Evolutionary conservation across 2,329 filamentous ascomycete genomes (phyloP).

Genomic region (Zarea fungicola): DNA sequence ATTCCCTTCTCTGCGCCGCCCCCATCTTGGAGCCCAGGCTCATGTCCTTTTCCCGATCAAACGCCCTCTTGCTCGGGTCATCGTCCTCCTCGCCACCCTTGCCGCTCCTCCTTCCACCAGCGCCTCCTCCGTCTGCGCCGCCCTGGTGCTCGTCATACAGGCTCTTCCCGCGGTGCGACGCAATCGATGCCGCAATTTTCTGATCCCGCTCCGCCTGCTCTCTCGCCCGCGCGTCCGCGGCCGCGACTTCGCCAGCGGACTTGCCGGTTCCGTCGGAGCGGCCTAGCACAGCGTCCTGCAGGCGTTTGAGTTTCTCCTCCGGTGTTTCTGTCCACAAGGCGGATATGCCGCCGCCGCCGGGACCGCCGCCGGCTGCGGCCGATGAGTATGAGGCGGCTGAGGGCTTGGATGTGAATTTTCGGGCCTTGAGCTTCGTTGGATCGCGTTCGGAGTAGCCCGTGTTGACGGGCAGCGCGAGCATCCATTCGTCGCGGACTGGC

Average conservation of each 20-base stretch:
- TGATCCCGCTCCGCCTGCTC: conserved; percentile 53
- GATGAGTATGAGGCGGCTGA: too few relatives aligned
- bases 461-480: conserved; percentile 64
- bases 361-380: conserved; percentile 24
- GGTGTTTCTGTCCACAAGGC: conserved; percentile 89
- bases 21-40: conserved; percentile 67
- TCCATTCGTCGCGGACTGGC: conserved; percentile 76
- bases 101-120: conserved; percentile 21
- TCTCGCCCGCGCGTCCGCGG: conserved; percentile 37
- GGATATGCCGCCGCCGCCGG: conserved; percentile 40
- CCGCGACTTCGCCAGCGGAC: conserved; percentile 33
- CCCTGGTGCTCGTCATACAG: conserved; percentile 55
- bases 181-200: conserved; percentile 44
- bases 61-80: conserved; percentile 82
- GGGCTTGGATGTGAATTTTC: conserved; percentile 71
- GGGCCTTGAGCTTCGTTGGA: conserved; percentile 74
- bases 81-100: conserved; percentile 61
- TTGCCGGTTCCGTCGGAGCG: conserved; percentile 42
- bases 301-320: conserved; percentile 74
- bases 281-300: conserved; percentile 79
- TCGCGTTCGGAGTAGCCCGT: conserved; percentile 60
- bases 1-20: conserved; percentile 66
- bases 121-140: conserved; percentile 21
- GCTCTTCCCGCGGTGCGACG: conserved; percentile 51
- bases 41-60: conserved; percentile 95